Evolutionary conservation across 441 rosid genomes (phyloP), one percentile per base, ranked within the genome.

Genomic region (Croton setiger): DNA sequence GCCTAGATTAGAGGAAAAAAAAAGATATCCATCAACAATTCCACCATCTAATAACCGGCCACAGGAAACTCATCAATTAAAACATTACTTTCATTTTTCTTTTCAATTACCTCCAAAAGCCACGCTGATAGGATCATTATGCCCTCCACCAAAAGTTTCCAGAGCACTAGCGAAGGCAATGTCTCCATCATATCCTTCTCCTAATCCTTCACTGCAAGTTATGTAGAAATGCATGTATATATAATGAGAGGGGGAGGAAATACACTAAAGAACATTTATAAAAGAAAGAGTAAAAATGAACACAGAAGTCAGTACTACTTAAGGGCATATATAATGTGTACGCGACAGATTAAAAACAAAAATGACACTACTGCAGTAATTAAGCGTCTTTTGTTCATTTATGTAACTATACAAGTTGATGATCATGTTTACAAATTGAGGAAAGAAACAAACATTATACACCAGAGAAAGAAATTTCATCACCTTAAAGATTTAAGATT

Each of bases 121-220:
- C 77, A 93, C 85, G 86, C 99, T 88, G 41, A 96, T 91, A 27
- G 97, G 97, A 78, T 96, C 98, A 74, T 93, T 96, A 76, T 96
- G 99, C 64, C 98, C 99, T 70, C 98, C 98, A 51, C 98, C 98
- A 88, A 96, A 96, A 66, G 87, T 78, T 90, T 96, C 99, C 68
- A 96, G 82, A 57, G 99, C 96, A 93, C 95, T 91, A 55, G 98
- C 99, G 76, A 96, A 96, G 76, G 98, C 97, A 77, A 96, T 91
- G 79, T 96, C 99, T 64, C 88, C 96, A 75, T 96, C 98, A 79
- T 96, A 96, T 71, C 92, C 99, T 86, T 96, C 99, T 27, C 99
- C 98, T 67, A 93, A 90, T 71, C 98, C 99, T 86, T 96, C 99
- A 71, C 99, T 96, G 84, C 79, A 83, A 77, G 62, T 59, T 59